Conservation (phyloP, 2,329 filamentous ascomycete species). For the Orbilia javanica region DNA sequence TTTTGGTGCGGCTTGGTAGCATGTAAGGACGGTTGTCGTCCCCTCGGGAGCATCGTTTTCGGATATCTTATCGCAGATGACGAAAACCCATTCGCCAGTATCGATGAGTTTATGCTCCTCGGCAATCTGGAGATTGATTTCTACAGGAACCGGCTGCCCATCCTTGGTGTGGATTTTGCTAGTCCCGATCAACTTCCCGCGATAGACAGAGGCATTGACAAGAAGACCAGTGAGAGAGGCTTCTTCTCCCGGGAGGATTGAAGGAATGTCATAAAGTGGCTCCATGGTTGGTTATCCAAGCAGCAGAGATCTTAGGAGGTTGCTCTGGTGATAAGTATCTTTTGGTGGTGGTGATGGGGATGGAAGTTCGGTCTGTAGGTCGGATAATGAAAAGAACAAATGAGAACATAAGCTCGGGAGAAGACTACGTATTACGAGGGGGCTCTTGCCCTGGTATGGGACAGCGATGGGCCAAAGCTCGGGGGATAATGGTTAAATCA, state of each 20-base stretch:
- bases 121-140: background rate
- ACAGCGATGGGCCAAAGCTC: background rate
- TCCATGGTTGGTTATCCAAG: no score
- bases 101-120: background rate
- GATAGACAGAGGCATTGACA: background rate
- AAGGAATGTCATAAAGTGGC: background rate
- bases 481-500: background rate
- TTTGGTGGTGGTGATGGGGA: background rate
- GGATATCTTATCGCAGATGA: background rate
- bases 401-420: background rate
- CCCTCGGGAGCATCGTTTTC: background rate
- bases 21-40: background rate
- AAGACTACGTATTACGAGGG: background rate
- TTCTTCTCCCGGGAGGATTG: background rate
- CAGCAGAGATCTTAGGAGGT: no score
- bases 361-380: background rate
- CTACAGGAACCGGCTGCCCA: background rate
- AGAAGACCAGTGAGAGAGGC: background rate
- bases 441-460: background rate
- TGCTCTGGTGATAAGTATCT: background rate
- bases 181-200: background rate
- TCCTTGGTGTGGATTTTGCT: slow-evolving; percentile 2
- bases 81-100: background rate
- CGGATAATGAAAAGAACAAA: background rate
- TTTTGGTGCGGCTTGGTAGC: background rate